Conservation (phyloP, 805 yeast genomes). For the Schizosaccharomyces japonicus region DNA sequence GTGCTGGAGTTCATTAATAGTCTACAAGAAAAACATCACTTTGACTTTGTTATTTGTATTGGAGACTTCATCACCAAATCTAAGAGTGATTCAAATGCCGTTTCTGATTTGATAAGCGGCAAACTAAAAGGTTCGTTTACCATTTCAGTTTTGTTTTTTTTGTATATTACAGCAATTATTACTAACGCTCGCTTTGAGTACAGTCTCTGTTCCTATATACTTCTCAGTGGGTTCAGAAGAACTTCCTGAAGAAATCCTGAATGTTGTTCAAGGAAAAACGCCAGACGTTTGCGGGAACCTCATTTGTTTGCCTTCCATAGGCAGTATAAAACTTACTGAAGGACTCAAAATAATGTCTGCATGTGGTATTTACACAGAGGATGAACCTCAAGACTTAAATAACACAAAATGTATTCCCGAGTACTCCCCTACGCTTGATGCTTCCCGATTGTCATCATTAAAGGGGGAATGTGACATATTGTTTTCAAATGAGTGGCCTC, state of each 20-base stretch:
- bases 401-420: neutral
- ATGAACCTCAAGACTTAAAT: neutral
- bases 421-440: conserved; percentile 8
- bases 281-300: conserved; percentile 6
- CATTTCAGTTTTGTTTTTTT: conserved; percentile 7
- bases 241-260: neutral
- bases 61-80: conserved; percentile 8
- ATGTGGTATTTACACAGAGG: conserved; percentile 4
- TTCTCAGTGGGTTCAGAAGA: neutral
- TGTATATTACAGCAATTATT: neutral
- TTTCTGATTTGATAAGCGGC: conserved; percentile 5
- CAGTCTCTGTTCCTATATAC: conserved; percentile 4
- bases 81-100: conserved; percentile 4
- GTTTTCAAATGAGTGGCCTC: conserved; percentile 11
- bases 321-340: conserved; percentile 6
- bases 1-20: conserved; percentile 8
- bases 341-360: conserved; percentile 8
- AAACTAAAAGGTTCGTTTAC: conserved; percentile 7
- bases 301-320: conserved; percentile 7
- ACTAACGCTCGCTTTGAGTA: conserved; percentile 1
- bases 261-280: neutral
- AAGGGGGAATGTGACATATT: conserved; percentile 10
- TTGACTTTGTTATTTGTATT: conserved; percentile 8
- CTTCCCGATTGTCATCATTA: conserved; percentile 6
- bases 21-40: conserved; percentile 9